Conservation (phyloP, 2,329 filamentous ascomycete species). For the Calonectria fujianensis region DNA sequence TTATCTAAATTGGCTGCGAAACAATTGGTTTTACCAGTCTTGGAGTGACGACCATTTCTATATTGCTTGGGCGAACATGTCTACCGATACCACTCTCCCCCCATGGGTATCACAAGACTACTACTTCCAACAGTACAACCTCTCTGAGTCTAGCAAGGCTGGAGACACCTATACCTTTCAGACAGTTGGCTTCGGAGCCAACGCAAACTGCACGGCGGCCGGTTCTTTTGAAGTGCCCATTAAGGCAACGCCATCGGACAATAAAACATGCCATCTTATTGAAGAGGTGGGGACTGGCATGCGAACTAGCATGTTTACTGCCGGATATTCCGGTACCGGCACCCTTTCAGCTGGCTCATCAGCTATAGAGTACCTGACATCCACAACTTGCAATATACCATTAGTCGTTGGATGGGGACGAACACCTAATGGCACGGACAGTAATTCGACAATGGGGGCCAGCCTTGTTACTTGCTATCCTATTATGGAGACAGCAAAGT, state of each 20-base stretch:
- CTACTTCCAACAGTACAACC: slow-evolving; percentile 69
- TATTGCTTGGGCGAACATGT: slow-evolving; percentile 66
- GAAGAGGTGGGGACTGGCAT: background rate
- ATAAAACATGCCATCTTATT: slow-evolving; percentile 14
- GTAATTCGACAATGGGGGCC: slow-evolving; percentile 44
- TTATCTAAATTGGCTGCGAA: background rate
- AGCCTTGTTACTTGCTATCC: slow-evolving; percentile 54
- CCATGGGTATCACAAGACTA: slow-evolving; percentile 68
- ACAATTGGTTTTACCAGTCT: background rate
- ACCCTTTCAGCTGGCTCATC: slow-evolving; percentile 33
- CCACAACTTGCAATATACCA: background rate
- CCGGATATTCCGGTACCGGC: background rate
- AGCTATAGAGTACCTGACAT: background rate
- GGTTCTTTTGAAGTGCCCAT: slow-evolving; percentile 30
- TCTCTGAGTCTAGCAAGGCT: slow-evolving; percentile 5
- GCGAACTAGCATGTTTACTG: background rate
- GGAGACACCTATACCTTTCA: slow-evolving; percentile 39
- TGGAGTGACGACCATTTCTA: slow-evolving; percentile 57
- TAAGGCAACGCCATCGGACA: background rate
- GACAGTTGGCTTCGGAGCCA: slow-evolving; percentile 56
- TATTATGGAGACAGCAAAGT: slow-evolving; percentile 55
- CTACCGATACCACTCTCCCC: slow-evolving; percentile 64
- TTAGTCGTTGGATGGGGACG: slow-evolving; percentile 54
- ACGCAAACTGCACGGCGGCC: slow-evolving; percentile 46
- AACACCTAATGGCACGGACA: background rate